Evolutionary conservation across 1,284 basidiomycete genomes (phyloP), one percentile per base, ranked within the genome.

Genomic region (Flammula alnicola): DNA sequence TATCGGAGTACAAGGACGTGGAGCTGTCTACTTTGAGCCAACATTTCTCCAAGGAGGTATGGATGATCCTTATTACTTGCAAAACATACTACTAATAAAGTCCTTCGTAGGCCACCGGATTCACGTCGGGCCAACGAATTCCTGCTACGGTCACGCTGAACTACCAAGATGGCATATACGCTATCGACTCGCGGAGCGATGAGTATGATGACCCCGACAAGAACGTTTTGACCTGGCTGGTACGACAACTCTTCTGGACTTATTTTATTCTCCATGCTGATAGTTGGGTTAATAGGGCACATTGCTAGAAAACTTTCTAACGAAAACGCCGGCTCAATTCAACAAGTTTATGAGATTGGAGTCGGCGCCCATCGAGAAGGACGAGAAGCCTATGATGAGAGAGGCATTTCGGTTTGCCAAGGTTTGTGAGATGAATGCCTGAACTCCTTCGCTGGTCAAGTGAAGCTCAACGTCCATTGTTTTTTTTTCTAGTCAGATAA

Each of bases 281-380:
- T n/a, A 44, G 47, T 32, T 30, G 29, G 39, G 25, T 26, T 32
- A 58, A 5, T 61, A 95, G 85, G 95, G 95, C 2, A 89, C 88
- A 3, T 79, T 96, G 52, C 73, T 98, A 31, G 96, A 99, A 67
- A 96, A 93, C 64, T 88, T 92, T 66, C 67, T 99, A 40, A 98
- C 95, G 0, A 73, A 80, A 37, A 65, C 84, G 0, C 72, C 78
- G 2, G 71, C 77, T 5, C 81, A 90, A 37, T 96, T 97, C 66
- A 73, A 73, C 27, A 72, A 73, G 1, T 83, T 88, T 55, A 71
- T 88, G 56, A 82, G 82, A 11, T 70, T 73, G 2, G 66, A 54
- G 17, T 52, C 71, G 6, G 66, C 69, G 1, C 52, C 63, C 4
- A 59, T 65, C 2, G 54, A 69, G n/a, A 52, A 67, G 3, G 68